Percentiles rank a stretch among this genome's conserved stretches.
Conservation (phyloP, 257 asterid genomes). For the Lavandula angustifolia region DNA sequence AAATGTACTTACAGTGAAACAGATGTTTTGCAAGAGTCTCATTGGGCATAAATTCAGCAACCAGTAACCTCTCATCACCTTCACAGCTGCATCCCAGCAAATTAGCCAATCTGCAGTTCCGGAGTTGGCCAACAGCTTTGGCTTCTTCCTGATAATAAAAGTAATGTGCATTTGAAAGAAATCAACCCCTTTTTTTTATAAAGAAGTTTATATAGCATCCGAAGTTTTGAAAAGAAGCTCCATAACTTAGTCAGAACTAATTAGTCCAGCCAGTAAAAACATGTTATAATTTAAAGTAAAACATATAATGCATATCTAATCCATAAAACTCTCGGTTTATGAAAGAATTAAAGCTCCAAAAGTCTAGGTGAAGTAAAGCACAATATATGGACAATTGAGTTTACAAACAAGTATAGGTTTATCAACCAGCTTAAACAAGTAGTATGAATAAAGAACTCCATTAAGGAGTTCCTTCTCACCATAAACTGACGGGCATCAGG, state of each 20-base stretch:
- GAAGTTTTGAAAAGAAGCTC: neutral
- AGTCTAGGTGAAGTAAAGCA: neutral
- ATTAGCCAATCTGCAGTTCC: conserved; percentile 76
- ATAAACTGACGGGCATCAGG: conserved; percentile 84
- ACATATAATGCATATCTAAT: conserved; percentile 2
- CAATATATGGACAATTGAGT: neutral
- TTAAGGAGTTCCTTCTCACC: conserved; percentile 46
- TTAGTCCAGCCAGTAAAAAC: neutral
- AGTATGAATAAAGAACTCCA: conserved; percentile 18
- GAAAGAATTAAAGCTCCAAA: neutral
- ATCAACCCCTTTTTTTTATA: neutral
- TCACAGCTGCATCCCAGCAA: conserved; percentile 95
- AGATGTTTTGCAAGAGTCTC: conserved; percentile 97
- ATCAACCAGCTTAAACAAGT: conserved; percentile 1
- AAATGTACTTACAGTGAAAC: conserved; percentile 78
- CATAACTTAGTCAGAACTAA: neutral
- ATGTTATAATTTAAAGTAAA: neutral
- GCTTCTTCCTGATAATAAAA: conserved; percentile 78
- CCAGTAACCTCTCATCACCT: conserved; percentile 92
- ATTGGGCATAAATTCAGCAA: conserved; percentile 94
- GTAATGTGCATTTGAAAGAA: conserved; percentile 15
- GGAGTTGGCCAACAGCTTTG: conserved; percentile 84
- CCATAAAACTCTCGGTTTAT: conserved; percentile 1
- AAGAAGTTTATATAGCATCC: conserved; percentile 20
- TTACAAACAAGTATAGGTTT: neutral